phyloP scores from a whole-genome alignment of 2,329 filamentous ascomycete genomes.

The Trichoderma semiorbis region DNA sequence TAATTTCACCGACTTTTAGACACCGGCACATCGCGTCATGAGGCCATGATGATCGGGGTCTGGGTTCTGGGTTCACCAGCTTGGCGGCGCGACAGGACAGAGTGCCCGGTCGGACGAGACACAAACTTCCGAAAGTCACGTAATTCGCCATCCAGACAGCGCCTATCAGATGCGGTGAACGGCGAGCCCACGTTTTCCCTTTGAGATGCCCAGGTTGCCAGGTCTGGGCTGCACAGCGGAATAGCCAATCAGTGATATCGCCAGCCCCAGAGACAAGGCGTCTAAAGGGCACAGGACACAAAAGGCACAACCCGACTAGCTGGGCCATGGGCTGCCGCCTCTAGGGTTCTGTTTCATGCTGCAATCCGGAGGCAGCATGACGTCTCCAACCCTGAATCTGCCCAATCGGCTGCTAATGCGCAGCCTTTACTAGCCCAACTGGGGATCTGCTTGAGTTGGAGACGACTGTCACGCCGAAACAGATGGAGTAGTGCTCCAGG shows the following conservation, averaged over 20 bases:
- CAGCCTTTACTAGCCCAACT: conserved; percentile 17
- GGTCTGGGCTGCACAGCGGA: neutral
- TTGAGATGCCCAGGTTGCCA: neutral
- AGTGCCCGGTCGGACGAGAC: conserved; percentile 2
- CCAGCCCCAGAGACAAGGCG: neutral
- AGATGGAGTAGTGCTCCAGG: neutral
- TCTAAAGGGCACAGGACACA: neutral
- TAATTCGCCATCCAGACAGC: conserved; percentile 3
- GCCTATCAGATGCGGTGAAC: conserved; percentile 19
- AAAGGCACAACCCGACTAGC: conserved; percentile 12
- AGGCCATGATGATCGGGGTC: conserved; percentile 9
- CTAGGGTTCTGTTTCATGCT: conserved; percentile 17
- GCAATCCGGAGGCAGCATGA: conserved; percentile 18
- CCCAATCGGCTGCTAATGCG: conserved; percentile 21
- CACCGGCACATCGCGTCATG: conserved; percentile 8
- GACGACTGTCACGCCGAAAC: neutral
- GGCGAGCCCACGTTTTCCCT: neutral
- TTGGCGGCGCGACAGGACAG: conserved; percentile 16
- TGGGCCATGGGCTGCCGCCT: conserved; percentile 17
- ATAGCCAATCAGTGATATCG: neutral
- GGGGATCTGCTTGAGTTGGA: conserved; percentile 5
- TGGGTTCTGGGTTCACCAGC: neutral
- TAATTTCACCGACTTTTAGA: conserved; percentile 20
- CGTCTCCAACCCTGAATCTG: conserved; percentile 14
- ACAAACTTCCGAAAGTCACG: neutral